phyloP scores from a whole-genome alignment of 495 filamentous ascomycete species.

The Emericellopsis terricola region DNA sequence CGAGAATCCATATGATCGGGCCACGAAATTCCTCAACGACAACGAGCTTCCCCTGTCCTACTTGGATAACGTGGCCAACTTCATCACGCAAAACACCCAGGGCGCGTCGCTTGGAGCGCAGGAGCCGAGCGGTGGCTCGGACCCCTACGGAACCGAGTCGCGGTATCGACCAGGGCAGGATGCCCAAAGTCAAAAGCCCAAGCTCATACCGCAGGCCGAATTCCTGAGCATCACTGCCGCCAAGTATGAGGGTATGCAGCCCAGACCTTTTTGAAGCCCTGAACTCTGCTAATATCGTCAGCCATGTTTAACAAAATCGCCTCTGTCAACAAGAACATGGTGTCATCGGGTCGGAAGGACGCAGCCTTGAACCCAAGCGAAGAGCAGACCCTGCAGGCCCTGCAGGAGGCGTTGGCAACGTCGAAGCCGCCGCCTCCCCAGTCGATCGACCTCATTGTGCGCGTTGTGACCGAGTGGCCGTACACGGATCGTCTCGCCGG shows the following conservation, averaged over 20 bases:
- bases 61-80: conserved; percentile 84
- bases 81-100: conserved; percentile 78
- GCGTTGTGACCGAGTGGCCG: conserved; percentile 59
- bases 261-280: too few relatives aligned
- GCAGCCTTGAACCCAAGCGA: conserved; percentile 56
- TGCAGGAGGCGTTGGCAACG: conserved; percentile 40
- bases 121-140: conserved; percentile 25
- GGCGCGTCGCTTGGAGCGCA: conserved; percentile 53
- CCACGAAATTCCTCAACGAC: conserved; percentile 75
- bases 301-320: conserved; percentile 56
- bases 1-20: conserved; percentile 85
- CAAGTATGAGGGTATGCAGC: conserved; percentile 23
- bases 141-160: conserved; percentile 62
- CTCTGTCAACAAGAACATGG: conserved; percentile 49
- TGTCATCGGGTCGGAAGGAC: conserved; percentile 51
- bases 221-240: conserved; percentile 51
- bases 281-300: conserved; percentile 27
- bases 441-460: conserved; percentile 41
- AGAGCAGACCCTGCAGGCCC: conserved; percentile 32
- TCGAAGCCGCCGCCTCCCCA: conserved; percentile 13
- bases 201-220: conserved; percentile 60
- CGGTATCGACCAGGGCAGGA: conserved; percentile 53
- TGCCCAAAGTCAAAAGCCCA: conserved; percentile 26
- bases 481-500: conserved; percentile 59
- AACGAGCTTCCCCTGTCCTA: conserved; percentile 86